Base-by-base conservation (phyloP, 352 stramenopile genomes). In the Phytophthora kernoviae region DNA sequence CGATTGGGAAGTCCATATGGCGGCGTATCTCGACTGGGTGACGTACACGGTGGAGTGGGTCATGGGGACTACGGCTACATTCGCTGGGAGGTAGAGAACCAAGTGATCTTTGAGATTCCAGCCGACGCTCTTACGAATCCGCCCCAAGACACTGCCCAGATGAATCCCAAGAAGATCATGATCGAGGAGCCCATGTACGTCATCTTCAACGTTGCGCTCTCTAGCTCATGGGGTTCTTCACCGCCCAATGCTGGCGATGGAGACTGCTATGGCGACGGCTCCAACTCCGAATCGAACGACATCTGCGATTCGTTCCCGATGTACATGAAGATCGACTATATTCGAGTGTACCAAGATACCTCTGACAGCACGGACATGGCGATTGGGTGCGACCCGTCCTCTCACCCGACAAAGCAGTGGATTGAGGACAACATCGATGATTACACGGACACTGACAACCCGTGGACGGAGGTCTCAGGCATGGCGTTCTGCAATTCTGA, bases 171-270 rank as follows among this genome's bases (percentile, higher is more conserved):
- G 73, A 96, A 79, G 73, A 87, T 90, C 50, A 98, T 99, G 77
- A 77, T 96, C 24, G 83, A 93, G 32, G 95, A 98, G 64, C 95
- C 95, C 0, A 96, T 96, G 80, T 98, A 97, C 67, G 63, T 98
- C 51, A 83, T 98, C 32, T 81, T 98, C 54, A 98, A 98, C 77
- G 97, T 96, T 10, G 94, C 94, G 2, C 67, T 98, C 17, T 97
- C 88, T 9, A 84, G 68, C 11, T 84, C 88, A 7, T 98, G 93
- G 94, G 77, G 79, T 7, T 64, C 81, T 2, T 75, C 21, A 9
- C 81, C 81, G 2, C 79, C 81, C 3, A 87, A 91, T 54, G 18
- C 79, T 2, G 79, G 73, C 0, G 21, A 21, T 50, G 74, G 37
- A 34, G 52, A 62, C 0, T 91, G 81, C 21, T 60, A 60, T 8